A percentile compares a stretch with the other conserved stretches of the same genome.
These are phyloP conservation scores for Seminavis robusta DNA, from an alignment of 108 stramenopile genomes.

Conservation along the genomic window DNA sequence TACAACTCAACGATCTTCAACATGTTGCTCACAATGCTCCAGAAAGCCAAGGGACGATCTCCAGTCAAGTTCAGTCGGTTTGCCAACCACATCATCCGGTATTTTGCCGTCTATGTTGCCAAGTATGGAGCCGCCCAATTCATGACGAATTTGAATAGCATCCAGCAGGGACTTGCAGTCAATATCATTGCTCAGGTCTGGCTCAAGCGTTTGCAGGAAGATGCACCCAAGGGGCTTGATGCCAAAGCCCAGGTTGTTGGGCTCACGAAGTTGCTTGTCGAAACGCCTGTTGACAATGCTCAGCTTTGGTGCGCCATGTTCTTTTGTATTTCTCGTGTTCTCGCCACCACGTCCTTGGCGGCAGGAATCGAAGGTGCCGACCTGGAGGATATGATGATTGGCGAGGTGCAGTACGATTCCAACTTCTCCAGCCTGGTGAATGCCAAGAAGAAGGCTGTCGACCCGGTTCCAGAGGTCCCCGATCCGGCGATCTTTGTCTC, in stretches of 20 bases:
- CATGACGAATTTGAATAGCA: slow-evolving; percentile 43
- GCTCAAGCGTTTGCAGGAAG: slow-evolving; percentile 53
- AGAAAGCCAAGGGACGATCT: slow-evolving; percentile 51
- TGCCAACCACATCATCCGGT: slow-evolving; percentile 35
- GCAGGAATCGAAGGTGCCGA: slow-evolving; percentile 17
- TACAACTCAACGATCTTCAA: slow-evolving; percentile 55
- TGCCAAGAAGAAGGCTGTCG: slow-evolving; percentile 55
- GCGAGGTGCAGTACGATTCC: slow-evolving; percentile 71
- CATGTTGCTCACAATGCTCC: slow-evolving; percentile 68
- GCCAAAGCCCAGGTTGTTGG: slow-evolving; percentile 77
- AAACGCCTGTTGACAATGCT: slow-evolving; percentile 55
- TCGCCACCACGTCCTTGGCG: slow-evolving; percentile 47
- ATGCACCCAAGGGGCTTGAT: slow-evolving; percentile 42
- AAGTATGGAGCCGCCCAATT: slow-evolving; percentile 53
- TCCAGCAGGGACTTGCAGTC: slow-evolving; percentile 60
- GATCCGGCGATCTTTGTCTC: slow-evolving; percentile 55
- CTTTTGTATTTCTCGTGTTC: slow-evolving; percentile 36
- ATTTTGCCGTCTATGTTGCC: slow-evolving; percentile 74
- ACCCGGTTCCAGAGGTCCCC: slow-evolving; percentile 63
- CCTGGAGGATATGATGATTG: slow-evolving; percentile 34
- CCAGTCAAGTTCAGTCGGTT: slow-evolving; percentile 42
- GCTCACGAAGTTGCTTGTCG: slow-evolving; percentile 61
- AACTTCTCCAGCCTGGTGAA: slow-evolving; percentile 67
- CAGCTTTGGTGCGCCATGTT: slow-evolving; percentile 49
- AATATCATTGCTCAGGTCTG: slow-evolving; percentile 64